Evolutionary conservation across 495 filamentous ascomycete genomes (phyloP), one percentile per base, ranked within the genome.

Genomic region (Podospora anserina): DNA sequence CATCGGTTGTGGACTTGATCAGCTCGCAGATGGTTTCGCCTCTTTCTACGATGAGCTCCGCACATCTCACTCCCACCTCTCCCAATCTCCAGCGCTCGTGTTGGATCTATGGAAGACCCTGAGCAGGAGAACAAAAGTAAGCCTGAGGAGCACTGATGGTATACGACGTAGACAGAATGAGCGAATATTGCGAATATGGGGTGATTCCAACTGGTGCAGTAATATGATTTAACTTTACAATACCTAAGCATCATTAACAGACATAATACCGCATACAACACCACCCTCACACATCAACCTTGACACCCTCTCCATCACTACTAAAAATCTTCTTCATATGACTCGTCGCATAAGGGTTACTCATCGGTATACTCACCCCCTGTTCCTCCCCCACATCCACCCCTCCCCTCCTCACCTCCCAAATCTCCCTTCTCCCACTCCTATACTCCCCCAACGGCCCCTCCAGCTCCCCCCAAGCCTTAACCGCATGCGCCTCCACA

Each of bases 291-390:
- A 63, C 61, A 3, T 6, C 32, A n/a, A 63, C 30, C 19, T 28
- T 28, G 1, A 63, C 34, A 7, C 32, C 49, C 53, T 58, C 64
- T 27, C 56, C 55, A 16, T 15, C 16, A 9, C 18, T 6, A 27
- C 64, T 34, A 20, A 66, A 56, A 32, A 58, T 27, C 55, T 53
- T 61, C 60, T 66, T 70, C 68, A 66, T 70, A 15, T 70, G 68
- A 13, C 64, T 39, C 16, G 68, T 70, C 23, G 64, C 64, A 59
- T 70, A 70, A 23, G 68, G 68, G 27, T 64, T 70, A 1, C 34
- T 63, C 64, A 70, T 57, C 4, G 68, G 64, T 23, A 70, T 70
- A n/a, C 64, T 23, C 20, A 44, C 34, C 59, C 27, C 59, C 4
- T 23, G 23, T 23, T 28, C 54, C 18, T 70, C 39, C 34, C 23